These are phyloP conservation scores for Hyparrhenia diplandra DNA, from an alignment of 176 grass and related monocot genomes.

Conservation along the genomic window DNA sequence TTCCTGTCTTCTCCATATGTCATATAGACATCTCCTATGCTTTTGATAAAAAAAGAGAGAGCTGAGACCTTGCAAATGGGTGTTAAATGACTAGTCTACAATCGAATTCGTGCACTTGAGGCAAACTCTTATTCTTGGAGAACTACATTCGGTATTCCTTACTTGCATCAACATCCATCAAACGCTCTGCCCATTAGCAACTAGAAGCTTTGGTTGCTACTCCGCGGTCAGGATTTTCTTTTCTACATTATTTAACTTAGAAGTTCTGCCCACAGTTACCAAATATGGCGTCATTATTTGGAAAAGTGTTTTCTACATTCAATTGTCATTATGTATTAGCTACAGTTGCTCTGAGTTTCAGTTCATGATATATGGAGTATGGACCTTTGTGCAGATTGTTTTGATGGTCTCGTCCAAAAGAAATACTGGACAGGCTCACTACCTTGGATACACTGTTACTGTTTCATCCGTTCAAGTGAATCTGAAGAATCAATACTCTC, in stretches of 20 bases:
- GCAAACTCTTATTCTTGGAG: neutral
- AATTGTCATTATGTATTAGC: neutral
- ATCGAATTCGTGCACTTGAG: neutral
- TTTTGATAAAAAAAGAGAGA: neutral
- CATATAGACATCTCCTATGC: neutral
- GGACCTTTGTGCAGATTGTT: slow-evolving; percentile 49
- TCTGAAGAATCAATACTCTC: slow-evolving; percentile 64
- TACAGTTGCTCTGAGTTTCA: neutral
- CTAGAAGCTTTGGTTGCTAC: neutral
- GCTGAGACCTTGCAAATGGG: neutral
- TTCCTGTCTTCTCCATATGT: neutral
- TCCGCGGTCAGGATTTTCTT: neutral
- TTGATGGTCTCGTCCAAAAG: slow-evolving; percentile 64
- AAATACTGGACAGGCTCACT: slow-evolving; percentile 71
- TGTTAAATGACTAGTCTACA: neutral
- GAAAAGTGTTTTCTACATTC: neutral
- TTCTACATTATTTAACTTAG: slow-evolving; percentile 4
- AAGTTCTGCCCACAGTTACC: neutral
- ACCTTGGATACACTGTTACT: slow-evolving; percentile 92
- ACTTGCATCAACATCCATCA: neutral
- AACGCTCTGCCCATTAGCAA: neutral
- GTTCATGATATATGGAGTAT: slow-evolving; percentile 18
- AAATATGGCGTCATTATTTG: neutral
- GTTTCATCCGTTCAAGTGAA: slow-evolving; percentile 86
- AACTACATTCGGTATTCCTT: neutral